These are phyloP conservation scores for Fusarium sp. DNA, from an alignment of 2,329 filamentous ascomycete genomes.

Conservation along the genomic window DNA sequence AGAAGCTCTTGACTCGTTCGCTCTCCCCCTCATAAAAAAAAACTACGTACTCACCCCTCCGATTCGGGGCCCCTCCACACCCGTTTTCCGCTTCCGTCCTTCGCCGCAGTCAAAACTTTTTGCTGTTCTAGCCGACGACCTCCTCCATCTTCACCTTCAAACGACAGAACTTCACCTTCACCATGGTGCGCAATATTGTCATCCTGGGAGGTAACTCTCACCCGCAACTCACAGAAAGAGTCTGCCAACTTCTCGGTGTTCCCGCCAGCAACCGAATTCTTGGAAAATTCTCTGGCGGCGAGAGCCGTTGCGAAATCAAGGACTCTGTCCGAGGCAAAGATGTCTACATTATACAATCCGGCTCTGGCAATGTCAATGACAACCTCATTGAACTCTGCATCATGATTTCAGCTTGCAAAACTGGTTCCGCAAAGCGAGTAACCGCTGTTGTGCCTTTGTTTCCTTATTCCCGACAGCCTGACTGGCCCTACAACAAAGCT, in stretches of 20 bases:
- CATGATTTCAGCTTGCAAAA: constrained; percentile 98
- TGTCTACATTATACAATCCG: constrained; percentile 98
- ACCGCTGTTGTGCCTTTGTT: constrained; percentile 96
- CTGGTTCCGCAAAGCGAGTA: constrained; percentile 90
- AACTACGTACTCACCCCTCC: constrained; percentile 41
- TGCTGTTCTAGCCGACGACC: constrained; percentile 33
- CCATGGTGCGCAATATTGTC: constrained; percentile 95
- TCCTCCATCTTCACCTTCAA: constrained; percentile 19
- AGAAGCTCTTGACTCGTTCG: constrained; percentile 24
- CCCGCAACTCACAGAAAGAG: constrained; percentile 84
- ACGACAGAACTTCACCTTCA: constrained; percentile 41
- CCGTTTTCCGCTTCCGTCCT: constrained; percentile 48
- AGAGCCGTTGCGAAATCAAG: constrained; percentile 94
- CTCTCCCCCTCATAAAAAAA: constrained; percentile 27
- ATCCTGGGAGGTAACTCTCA: constrained; percentile 94
- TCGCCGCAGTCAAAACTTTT: constrained; percentile 46
- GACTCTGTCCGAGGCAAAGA: constrained; percentile 98
- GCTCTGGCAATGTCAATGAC: constrained; percentile 93
- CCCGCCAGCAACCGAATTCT: constrained; percentile 87
- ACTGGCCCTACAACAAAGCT: constrained; percentile 95
- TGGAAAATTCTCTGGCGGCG: constrained; percentile 92
- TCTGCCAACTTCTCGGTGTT: constrained; percentile 90
- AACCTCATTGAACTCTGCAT: constrained; percentile 97
- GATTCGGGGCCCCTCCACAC: constrained; percentile 48
- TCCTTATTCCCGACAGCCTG: constrained; percentile 95